Conservation (phyloP, 2,329 filamentous ascomycete species). For the Arthroderma sp. region DNA sequence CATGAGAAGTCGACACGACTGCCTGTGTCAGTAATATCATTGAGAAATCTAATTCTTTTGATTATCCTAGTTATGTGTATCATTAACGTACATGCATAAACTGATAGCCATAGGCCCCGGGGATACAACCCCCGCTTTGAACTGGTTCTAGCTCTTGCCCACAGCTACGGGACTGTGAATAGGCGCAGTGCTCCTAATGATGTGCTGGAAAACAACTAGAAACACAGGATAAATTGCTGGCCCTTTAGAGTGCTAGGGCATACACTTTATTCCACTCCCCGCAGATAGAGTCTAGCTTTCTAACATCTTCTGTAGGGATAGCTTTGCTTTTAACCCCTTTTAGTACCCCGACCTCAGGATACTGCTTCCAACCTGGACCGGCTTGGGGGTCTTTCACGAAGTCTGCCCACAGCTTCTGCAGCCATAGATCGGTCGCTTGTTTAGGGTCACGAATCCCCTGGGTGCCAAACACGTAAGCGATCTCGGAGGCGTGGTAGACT, state of each 20-base stretch:
- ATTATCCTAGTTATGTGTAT: too few relatives aligned
- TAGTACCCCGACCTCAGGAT: neutral
- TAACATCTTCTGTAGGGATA: neutral
- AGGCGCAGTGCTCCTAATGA: too few relatives aligned
- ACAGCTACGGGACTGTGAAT: too few relatives aligned
- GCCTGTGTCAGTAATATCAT: too few relatives aligned
- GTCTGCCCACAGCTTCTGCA: conserved; percentile 25
- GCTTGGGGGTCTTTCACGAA: conserved; percentile 28
- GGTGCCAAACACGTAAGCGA: conserved; percentile 26
- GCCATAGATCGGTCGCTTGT: conserved; percentile 23
- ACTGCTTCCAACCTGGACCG: conserved; percentile 26
- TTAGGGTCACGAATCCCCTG: conserved; percentile 13
- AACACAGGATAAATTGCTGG: neutral
- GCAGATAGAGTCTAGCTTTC: neutral
- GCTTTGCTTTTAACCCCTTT: neutral
- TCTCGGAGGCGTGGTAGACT: conserved; percentile 26
- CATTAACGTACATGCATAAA: too few relatives aligned
- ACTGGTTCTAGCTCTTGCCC: too few relatives aligned
- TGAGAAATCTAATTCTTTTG: too few relatives aligned
- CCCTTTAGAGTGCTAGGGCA: neutral
- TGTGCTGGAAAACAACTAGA: too few relatives aligned
- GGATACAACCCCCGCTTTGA: too few relatives aligned
- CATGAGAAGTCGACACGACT: too few relatives aligned
- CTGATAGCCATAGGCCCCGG: too few relatives aligned
- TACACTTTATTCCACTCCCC: neutral